A percentile compares a stretch with the other conserved stretches of the same genome.
Conservation (phyloP, 306 rosid species). For the Urtica urens region DNA sequence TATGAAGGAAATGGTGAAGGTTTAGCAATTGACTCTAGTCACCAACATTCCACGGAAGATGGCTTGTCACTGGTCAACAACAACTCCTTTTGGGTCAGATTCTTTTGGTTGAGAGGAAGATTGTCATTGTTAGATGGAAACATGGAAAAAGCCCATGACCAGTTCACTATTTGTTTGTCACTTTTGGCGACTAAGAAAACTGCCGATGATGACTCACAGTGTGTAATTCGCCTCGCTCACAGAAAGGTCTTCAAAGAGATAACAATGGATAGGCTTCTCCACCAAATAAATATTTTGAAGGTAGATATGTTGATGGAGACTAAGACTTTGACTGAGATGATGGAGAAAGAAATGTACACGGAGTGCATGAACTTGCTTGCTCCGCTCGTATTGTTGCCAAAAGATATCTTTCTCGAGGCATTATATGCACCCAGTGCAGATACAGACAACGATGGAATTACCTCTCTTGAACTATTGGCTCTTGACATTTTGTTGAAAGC, state of each 20-base stretch:
- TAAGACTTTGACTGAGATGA: constrained; percentile 52
- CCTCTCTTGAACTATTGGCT: constrained; percentile 67
- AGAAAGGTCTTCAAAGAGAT: constrained; percentile 69
- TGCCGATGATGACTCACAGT: constrained; percentile 28
- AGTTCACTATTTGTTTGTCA: constrained; percentile 53
- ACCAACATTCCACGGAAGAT: constrained; percentile 22
- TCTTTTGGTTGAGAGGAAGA: constrained; percentile 92
- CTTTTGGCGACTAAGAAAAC: constrained; percentile 45
- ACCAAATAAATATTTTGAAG: constrained; percentile 74
- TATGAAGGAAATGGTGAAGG: constrained; percentile 25
- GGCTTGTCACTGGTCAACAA: constrained; percentile 32
- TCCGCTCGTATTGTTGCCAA: constrained; percentile 66
- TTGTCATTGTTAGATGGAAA: constrained; percentile 64
- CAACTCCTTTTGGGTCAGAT: constrained; percentile 66
- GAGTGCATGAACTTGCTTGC: constrained; percentile 72
- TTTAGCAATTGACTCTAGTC: constrained; percentile 20
- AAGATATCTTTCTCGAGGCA: constrained; percentile 54
- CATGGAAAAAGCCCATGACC: constrained; percentile 72
- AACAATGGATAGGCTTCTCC: constrained; percentile 58
- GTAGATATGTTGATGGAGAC: constrained; percentile 80
- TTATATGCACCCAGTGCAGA: constrained; percentile 37
- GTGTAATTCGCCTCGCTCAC: constrained; percentile 42
- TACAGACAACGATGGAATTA: constrained; percentile 47
- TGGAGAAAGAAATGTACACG: constrained; percentile 57
- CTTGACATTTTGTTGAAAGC: constrained; percentile 71